Base-by-base conservation (phyloP, 1,284 basidiomycete species). In the Papiliotrema terrestris region DNA sequence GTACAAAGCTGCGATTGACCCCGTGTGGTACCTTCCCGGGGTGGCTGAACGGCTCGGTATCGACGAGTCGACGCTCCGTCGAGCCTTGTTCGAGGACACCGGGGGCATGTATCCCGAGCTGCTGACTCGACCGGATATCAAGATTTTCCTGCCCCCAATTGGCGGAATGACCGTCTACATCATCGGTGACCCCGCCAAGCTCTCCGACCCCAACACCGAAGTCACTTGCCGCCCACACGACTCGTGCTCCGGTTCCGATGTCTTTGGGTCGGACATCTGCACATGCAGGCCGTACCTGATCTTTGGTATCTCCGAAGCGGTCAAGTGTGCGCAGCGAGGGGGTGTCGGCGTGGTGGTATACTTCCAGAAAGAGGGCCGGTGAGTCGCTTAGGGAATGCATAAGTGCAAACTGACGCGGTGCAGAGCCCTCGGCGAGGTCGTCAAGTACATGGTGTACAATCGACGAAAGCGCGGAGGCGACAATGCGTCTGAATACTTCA, bases 71-170 rank as follows among this genome's bases (percentile, higher is more conserved):
- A 78, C 91, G 1, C 83, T 98, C 9, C 85, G 94, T 35, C 82
- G 94, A 20, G 88, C 91, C 0, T 80, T 98, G 32, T 98, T 97
- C 65, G 94, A 97, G 72, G 93, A 97, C 57, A 80, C 79, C 0
- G 92, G 92, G 65, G 93, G 92, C 68, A 94, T 94, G 87, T 95
- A 96, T 74, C 93, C 93, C 2, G 94, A 98, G 67, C 83, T 98
- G 46, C 86, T 98, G 65, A 97, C 94, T 11, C 85, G 94, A 15
- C 92, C 91, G 1, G 67, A 63, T 51, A 88, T 98, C 79, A 94
- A 95, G 73, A 83, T 93, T 23, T 97, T 97, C 82, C 81, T 97
- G 0, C 94, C 95, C 0, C 95, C 94, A 0, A 97, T 98, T 60
- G 92, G 92, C 2, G 86, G 86, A 38, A 74, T 93, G 66, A 95